Evolutionary conservation across 495 filamentous ascomycete genomes (phyloP).

Genomic region (Jackrogersella multiformis): DNA sequence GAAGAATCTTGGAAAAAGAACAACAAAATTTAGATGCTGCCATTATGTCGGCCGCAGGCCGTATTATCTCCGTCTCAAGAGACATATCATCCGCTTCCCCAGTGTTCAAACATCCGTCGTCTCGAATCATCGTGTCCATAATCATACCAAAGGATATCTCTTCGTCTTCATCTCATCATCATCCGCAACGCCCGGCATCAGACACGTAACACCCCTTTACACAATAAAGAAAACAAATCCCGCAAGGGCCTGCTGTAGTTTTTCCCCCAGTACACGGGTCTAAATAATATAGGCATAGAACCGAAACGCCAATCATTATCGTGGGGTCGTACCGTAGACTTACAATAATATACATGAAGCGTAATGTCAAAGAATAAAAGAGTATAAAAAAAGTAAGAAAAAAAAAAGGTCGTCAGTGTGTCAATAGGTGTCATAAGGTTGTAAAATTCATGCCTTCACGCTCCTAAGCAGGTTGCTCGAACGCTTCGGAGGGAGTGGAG

Average conservation of each 20-base stretch:
- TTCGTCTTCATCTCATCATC: slow-evolving; percentile 22
- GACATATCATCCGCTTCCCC: not conserved
- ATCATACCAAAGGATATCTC: slow-evolving; percentile 9
- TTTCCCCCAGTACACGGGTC: not conserved
- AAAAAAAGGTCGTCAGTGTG: slow-evolving; percentile 8
- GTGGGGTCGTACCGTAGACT: slow-evolving; percentile 17
- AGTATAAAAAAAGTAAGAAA: not conserved
- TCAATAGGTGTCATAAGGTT: not conserved
- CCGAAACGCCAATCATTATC: slow-evolving; percentile 30
- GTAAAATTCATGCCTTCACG: slow-evolving; percentile 8
- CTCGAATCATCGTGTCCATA: slow-evolving; percentile 30
- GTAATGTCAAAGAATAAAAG: not conserved
- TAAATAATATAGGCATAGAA: slow-evolving; percentile 20
- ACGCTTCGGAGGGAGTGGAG: slow-evolving; percentile 62
- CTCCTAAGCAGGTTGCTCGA: slow-evolving; percentile 15
- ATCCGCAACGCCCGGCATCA: not conserved
- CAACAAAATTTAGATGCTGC: slow-evolving; percentile 15
- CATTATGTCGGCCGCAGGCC: not conserved
- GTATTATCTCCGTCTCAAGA: slow-evolving; percentile 3
- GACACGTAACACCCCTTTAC: not conserved
- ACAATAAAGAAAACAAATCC: slow-evolving; percentile 15
- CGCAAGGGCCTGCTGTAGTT: slow-evolving; percentile 23
- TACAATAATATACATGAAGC: slow-evolving; percentile 37
- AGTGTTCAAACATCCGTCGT: slow-evolving; percentile 1
- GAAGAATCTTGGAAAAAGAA: too few relatives aligned